These are phyloP conservation scores for Fusarium nelsonii DNA, from an alignment of 2,329 filamentous ascomycete genomes.

Conservation along the genomic window DNA sequence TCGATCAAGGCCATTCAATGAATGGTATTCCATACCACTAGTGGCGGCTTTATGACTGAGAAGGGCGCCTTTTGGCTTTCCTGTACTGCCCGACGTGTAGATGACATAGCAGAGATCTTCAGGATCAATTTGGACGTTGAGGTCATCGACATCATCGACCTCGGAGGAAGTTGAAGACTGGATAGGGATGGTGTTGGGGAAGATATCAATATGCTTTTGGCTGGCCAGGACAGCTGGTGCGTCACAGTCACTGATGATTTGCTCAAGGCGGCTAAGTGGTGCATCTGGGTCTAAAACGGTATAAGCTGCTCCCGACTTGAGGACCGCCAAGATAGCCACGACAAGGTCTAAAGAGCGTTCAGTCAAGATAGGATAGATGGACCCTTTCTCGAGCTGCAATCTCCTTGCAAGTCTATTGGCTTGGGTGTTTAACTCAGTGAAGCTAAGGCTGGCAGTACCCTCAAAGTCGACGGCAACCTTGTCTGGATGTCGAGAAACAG, in stretches of 20 bases:
- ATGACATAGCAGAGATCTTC: constrained; percentile 36
- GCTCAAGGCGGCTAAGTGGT: constrained; percentile 26
- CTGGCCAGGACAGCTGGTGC: constrained; percentile 11
- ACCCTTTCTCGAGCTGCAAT: background rate
- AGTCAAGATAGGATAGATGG: constrained; percentile 10
- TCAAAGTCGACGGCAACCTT: constrained; percentile 7
- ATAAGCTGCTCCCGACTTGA: constrained; percentile 44
- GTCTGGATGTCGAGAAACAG: background rate
- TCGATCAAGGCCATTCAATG: constrained; percentile 2
- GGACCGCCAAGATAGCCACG: constrained; percentile 36
- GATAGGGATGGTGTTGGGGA: constrained; percentile 6
- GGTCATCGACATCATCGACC: background rate
- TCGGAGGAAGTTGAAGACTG: accelerated
- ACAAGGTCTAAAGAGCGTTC: constrained; percentile 28
- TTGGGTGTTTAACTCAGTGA: background rate
- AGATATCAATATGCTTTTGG: background rate
- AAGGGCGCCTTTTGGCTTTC: constrained; percentile 40
- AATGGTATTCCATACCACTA: constrained; percentile 13
- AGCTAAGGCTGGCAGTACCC: background rate
- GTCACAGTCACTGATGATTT: constrained; percentile 32
- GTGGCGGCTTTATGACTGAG: constrained; percentile 34
- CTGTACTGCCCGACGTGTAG: constrained; percentile 43
- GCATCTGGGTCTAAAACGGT: constrained; percentile 36
- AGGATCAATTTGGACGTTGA: background rate
- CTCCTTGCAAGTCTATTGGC: background rate